Percentiles rank a stretch among this genome's conserved stretches.
phyloP scores from a whole-genome alignment of 1,284 basidiomycete species.

The Acaromyces ingoldii region DNA sequence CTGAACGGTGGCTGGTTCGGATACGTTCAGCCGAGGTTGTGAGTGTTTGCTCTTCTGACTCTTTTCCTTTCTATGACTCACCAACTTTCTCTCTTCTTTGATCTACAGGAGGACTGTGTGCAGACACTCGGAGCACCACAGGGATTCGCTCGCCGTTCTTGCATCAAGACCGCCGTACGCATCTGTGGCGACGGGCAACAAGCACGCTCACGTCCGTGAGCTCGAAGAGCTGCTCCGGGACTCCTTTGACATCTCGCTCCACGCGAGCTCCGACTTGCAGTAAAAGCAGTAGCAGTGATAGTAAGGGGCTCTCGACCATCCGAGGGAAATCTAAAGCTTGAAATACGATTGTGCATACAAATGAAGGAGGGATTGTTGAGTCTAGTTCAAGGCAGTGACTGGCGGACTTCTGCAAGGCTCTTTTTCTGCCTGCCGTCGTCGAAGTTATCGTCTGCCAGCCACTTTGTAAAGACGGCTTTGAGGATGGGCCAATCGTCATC shows the following conservation, averaged over 20 bases:
- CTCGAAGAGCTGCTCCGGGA: slow-evolving; percentile 37
- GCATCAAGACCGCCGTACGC: slow-evolving; percentile 44
- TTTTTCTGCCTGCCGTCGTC: not conserved
- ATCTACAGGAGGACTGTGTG: slow-evolving; percentile 46
- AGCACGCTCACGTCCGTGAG: slow-evolving; percentile 57
- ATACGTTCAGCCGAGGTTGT: slow-evolving; percentile 73
- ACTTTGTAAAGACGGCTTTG: slow-evolving; percentile 18
- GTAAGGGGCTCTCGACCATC: too few relatives aligned
- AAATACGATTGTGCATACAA: too few relatives aligned
- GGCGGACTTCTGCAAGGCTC: not conserved
- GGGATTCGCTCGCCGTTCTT: slow-evolving; percentile 60
- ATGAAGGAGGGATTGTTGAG: too few relatives aligned
- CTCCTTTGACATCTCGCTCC: slow-evolving; percentile 44
- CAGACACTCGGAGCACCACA: slow-evolving; percentile 63
- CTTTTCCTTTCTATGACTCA: not conserved
- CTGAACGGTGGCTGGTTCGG: slow-evolving; percentile 71
- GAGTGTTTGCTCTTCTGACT: slow-evolving; percentile 7
- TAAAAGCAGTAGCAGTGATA: too few relatives aligned
- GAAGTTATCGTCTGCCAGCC: slow-evolving; percentile 13
- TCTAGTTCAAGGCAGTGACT: too few relatives aligned
- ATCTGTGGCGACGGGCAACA: slow-evolving; percentile 77
- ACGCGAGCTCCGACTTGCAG: too few relatives aligned
- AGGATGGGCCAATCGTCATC: slow-evolving; percentile 31
- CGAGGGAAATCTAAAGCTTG: too few relatives aligned
- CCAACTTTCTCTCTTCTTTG: too few relatives aligned